Conservation (phyloP, 441 rosid species). For the Manihot esculenta region DNA sequence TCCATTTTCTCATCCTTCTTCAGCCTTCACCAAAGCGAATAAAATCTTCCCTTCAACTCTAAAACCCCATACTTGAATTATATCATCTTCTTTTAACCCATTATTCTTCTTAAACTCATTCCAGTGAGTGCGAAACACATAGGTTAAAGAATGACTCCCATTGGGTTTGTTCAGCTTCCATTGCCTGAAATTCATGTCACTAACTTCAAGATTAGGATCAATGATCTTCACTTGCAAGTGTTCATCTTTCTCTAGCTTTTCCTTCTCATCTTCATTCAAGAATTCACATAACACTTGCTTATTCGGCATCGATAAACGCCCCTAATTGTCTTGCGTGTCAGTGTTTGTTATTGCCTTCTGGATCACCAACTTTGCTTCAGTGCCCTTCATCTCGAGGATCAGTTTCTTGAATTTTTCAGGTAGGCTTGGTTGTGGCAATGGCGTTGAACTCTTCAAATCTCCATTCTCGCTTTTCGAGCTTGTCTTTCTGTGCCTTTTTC, state of each 20-base stretch:
- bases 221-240: background rate
- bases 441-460: no score
- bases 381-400: background rate
- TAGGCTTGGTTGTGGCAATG: no score
- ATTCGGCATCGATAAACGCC: background rate
- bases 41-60: background rate
- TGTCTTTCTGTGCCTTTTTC: background rate
- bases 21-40: background rate
- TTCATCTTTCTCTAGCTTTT: no score
- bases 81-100: background rate
- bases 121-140: background rate
- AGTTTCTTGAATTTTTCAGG: no score
- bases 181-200: background rate
- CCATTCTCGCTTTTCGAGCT: no score
- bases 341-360: background rate
- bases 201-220: background rate
- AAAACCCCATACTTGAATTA: conserved; percentile 4
- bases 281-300: background rate
- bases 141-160: background rate
- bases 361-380: background rate
- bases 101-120: background rate
- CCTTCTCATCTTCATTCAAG: background rate
- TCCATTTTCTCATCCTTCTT: background rate
- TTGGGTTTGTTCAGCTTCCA: background rate
- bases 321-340: background rate